A percentile compares a stretch with the other conserved stretches of the same genome.
Conservation (phyloP, 2,329 filamentous ascomycete genomes). For the Albifimbria verrucaria region DNA sequence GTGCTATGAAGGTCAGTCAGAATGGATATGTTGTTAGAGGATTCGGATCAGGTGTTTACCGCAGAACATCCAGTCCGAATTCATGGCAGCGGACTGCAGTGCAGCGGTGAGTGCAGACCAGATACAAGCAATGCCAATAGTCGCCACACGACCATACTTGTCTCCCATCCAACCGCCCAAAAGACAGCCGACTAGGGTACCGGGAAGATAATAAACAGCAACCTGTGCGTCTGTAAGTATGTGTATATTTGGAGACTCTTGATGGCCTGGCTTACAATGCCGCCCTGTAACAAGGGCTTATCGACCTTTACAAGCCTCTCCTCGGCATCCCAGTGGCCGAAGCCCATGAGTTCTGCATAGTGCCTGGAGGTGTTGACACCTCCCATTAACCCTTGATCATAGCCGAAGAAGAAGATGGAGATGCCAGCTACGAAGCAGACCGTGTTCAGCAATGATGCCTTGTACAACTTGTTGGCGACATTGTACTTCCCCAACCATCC, state of each 20-base stretch:
- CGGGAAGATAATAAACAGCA: constrained; percentile 41
- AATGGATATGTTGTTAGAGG: background rate
- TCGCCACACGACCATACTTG: constrained; percentile 57
- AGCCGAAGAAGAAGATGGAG: constrained; percentile 67
- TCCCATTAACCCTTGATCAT: constrained; percentile 56
- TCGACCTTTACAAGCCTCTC: constrained; percentile 53
- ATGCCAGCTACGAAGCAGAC: constrained; percentile 62
- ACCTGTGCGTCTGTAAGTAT: background rate
- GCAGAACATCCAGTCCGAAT: constrained; percentile 68
- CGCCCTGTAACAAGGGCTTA: constrained; percentile 35
- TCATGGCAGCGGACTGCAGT: constrained; percentile 64
- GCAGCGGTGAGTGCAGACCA: constrained; percentile 60
- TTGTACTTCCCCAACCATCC: background rate
- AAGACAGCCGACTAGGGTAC: constrained; percentile 60
- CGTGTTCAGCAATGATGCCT: constrained; percentile 52
- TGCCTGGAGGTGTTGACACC: constrained; percentile 64
- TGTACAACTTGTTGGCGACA: constrained; percentile 52
- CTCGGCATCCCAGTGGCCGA: constrained; percentile 55
- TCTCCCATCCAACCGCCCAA: constrained; percentile 64
- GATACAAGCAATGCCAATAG: constrained; percentile 56
- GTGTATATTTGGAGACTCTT: background rate
- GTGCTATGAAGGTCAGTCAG: constrained; percentile 11
- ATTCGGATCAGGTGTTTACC: too few species aligned
- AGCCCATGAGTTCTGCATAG: constrained; percentile 63
- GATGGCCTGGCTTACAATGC: constrained; percentile 15